phyloP scores from a whole-genome alignment of 208 protist genomes.

The Trypanosoma mega region DNA sequence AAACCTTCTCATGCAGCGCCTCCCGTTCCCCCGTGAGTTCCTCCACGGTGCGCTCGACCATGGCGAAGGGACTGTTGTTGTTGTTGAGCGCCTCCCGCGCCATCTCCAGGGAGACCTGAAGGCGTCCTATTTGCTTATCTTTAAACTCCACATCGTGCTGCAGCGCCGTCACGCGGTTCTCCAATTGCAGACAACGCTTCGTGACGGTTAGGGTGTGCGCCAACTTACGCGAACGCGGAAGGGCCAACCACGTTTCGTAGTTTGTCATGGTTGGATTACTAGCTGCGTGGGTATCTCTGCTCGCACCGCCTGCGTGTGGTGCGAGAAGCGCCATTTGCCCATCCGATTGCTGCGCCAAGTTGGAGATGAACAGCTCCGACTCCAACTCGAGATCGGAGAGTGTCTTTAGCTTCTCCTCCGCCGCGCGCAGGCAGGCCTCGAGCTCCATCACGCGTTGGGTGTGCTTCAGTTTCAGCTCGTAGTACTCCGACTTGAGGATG shows the following conservation, averaged over 20 bases:
- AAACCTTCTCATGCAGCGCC: constrained; percentile 42
- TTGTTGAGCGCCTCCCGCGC: constrained; percentile 83
- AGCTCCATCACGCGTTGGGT: constrained; percentile 76
- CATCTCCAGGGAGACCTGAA: constrained; percentile 71
- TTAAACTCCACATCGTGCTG: constrained; percentile 70
- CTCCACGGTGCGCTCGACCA: constrained; percentile 76
- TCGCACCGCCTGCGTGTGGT: background rate
- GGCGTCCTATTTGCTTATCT: constrained; percentile 62
- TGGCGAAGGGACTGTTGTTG: constrained; percentile 78
- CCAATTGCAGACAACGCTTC: constrained; percentile 84
- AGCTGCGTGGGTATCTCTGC: background rate
- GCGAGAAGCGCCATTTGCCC: constrained; percentile 30
- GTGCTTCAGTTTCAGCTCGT: constrained; percentile 81
- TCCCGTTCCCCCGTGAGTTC: constrained; percentile 57
- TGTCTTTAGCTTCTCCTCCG: constrained; percentile 83
- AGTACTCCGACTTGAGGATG: constrained; percentile 89
- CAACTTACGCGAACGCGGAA: constrained; percentile 77
- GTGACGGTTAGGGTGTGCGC: constrained; percentile 78
- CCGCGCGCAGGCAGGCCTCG: constrained; percentile 56
- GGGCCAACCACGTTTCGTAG: constrained; percentile 61
- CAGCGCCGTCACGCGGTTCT: constrained; percentile 65
- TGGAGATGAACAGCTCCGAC: constrained; percentile 84
- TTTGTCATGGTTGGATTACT: constrained; percentile 5
- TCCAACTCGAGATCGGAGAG: constrained; percentile 83
- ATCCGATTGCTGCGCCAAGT: constrained; percentile 42